phyloP scores from a whole-genome alignment of 2,329 filamentous ascomycete genomes.

The Aspergillus pseudoterreus region DNA sequence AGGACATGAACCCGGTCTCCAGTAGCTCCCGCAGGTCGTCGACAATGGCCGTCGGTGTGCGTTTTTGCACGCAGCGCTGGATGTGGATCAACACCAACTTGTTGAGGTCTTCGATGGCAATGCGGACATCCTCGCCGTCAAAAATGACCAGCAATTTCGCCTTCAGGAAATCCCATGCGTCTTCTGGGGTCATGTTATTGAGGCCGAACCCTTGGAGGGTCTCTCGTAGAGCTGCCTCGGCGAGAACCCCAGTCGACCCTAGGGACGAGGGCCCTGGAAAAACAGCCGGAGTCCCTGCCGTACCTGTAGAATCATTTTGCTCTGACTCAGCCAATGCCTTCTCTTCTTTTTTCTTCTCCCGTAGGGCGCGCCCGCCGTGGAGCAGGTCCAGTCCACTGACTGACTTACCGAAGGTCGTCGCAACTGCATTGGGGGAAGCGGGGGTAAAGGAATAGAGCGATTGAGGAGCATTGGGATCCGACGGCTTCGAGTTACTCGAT shows the following conservation, averaged over 20 bases:
- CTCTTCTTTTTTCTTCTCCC: slow-evolving; percentile 78
- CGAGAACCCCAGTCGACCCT: slow-evolving; percentile 27
- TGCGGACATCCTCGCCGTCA: slow-evolving; percentile 61
- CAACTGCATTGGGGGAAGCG: slow-evolving; percentile 58
- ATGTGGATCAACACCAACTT: slow-evolving; percentile 60
- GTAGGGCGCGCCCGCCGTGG: slow-evolving; percentile 70
- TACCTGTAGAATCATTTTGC: slow-evolving; percentile 28
- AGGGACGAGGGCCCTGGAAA: slow-evolving; percentile 37
- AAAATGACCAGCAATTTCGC: slow-evolving; percentile 61
- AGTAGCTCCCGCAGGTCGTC: slow-evolving; percentile 61
- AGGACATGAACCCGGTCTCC: slow-evolving; percentile 72
- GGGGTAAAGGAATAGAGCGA: slow-evolving; percentile 65
- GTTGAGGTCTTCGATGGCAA: slow-evolving; percentile 64
- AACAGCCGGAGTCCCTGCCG: slow-evolving; percentile 22
- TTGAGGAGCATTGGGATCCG: slow-evolving; percentile 60
- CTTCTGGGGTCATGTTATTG: slow-evolving; percentile 64
- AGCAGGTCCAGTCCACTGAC: slow-evolving; percentile 76
- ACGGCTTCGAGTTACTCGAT: slow-evolving; percentile 61
- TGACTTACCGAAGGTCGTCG: slow-evolving; percentile 68
- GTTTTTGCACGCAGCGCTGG: slow-evolving; percentile 59
- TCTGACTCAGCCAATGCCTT: slow-evolving; percentile 46
- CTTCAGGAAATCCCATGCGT: slow-evolving; percentile 65
- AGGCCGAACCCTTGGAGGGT: slow-evolving; percentile 55
- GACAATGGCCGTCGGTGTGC: slow-evolving; percentile 57
- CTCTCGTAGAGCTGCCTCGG: slow-evolving; percentile 38